Evolutionary conservation across 2,329 filamentous ascomycete genomes (phyloP).

Genomic region (Dothistroma septosporum): DNA sequence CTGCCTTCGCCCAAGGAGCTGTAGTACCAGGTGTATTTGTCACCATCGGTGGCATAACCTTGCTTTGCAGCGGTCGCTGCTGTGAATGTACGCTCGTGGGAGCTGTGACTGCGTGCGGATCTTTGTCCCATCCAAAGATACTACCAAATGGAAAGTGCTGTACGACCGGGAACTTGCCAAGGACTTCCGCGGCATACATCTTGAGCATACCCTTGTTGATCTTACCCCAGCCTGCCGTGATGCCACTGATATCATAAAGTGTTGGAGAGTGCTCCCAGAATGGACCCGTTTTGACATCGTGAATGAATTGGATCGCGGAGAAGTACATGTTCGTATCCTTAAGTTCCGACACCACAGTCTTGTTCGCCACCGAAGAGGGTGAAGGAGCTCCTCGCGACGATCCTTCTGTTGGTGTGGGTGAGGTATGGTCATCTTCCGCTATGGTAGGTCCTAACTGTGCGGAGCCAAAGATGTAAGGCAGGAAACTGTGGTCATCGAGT

Average conservation of each 20-base stretch:
- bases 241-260: conserved; percentile 87
- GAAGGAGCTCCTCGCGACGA: conserved; percentile 66
- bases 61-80: conserved; percentile 30
- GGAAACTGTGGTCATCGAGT: conserved; percentile 92
- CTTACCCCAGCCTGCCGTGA: conserved; percentile 88
- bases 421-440: conserved; percentile 46
- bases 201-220: conserved; percentile 98
- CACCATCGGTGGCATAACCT: conserved; percentile 19
- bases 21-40: conserved; percentile 19
- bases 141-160: conserved; percentile 69
- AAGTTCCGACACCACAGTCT: conserved; percentile 39
- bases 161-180: conserved; percentile 97
- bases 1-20: conserved; percentile 28
- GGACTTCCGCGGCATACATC: conserved; percentile 96
- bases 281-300: conserved; percentile 91
- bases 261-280: conserved; percentile 95
- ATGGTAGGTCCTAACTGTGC: conserved; percentile 82
- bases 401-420: conserved; percentile 68
- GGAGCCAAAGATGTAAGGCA: conserved; percentile 92
- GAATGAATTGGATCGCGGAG: conserved; percentile 91
- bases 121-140: conserved; percentile 47
- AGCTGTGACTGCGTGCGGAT: conserved; percentile 38
- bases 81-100: conserved; percentile 27
- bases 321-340: conserved; percentile 69
- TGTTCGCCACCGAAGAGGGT: conserved; percentile 59